Percentiles rank a stretch among this genome's conserved stretches.
These are phyloP conservation scores for Hordeum vulgare DNA, from an alignment of 176 grass and related monocot species.

Conservation along the genomic window DNA sequence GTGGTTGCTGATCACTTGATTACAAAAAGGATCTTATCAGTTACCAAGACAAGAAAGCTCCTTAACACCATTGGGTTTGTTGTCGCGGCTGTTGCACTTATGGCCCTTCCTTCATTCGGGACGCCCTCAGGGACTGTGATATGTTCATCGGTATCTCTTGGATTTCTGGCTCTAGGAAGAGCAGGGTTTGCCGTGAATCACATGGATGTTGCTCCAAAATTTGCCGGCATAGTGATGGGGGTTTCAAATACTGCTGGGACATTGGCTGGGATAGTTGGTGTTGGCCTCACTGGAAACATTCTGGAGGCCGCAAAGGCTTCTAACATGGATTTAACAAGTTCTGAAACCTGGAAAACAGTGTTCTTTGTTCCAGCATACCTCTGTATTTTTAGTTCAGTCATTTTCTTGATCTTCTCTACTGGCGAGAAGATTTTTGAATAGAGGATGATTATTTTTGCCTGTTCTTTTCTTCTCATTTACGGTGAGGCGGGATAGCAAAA, in stretches of 20 bases:
- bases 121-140: constrained; percentile 4
- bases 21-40: constrained; percentile 1
- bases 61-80: constrained; percentile 3
- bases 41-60: not conserved
- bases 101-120: not conserved
- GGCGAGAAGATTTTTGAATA: constrained; percentile 2
- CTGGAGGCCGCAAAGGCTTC: constrained; percentile 6
- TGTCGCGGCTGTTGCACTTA: not conserved
- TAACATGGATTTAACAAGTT: not conserved
- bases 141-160: not conserved
- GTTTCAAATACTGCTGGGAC: constrained; percentile 11
- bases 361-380: constrained; percentile 3
- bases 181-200: constrained; percentile 1
- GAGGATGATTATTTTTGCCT: constrained; percentile 3
- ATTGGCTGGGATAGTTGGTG: constrained; percentile 8
- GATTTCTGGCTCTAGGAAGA: constrained; percentile 10
- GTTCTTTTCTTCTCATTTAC: not conserved
- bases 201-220: constrained; percentile 5
- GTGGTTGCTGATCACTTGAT: not conserved
- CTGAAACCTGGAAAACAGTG: not conserved
- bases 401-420: constrained; percentile 12
- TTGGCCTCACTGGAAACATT: not conserved
- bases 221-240: constrained; percentile 1
- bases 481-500: constrained; percentile 17
- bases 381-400: constrained; percentile 13